These are phyloP conservation scores for Pythium grandisporangium DNA, from an alignment of 352 stramenopile species.

Conservation along the genomic window DNA sequence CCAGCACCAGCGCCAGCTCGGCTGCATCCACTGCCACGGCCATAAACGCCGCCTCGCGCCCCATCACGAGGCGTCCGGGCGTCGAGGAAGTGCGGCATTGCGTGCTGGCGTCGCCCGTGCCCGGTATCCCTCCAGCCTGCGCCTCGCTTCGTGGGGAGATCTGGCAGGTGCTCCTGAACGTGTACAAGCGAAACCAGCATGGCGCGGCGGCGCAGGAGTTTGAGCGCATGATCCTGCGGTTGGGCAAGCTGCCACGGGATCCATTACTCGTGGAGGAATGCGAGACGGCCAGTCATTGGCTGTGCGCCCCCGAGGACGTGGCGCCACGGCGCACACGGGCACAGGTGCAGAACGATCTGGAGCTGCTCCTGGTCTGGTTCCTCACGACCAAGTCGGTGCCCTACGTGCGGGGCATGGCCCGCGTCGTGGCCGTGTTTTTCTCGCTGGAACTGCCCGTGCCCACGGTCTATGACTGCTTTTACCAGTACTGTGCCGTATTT, in stretches of 20 bases:
- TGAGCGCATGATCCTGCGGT: conserved; percentile 51
- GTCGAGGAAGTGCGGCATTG: conserved; percentile 65
- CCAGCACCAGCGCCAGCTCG: background rate
- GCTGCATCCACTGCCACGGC: conserved; percentile 1
- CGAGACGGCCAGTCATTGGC: conserved; percentile 24
- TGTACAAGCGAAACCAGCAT: conserved; percentile 75
- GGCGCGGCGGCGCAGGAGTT: conserved; percentile 60
- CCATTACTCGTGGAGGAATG: conserved; percentile 53
- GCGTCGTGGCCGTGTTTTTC: conserved; percentile 69
- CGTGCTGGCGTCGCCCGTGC: conserved; percentile 32
- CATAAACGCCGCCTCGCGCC: conserved; percentile 15
- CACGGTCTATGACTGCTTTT: conserved; percentile 83
- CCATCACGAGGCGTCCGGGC: conserved; percentile 63
- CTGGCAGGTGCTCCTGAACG: conserved; percentile 76
- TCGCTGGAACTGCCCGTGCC: conserved; percentile 54
- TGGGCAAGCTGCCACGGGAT: conserved; percentile 57
- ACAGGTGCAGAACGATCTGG: conserved; percentile 45
- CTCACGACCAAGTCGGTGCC: conserved; percentile 71
- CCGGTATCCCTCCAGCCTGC: conserved; percentile 40
- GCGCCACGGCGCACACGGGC: too few relatives aligned
- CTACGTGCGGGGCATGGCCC: conserved; percentile 67
- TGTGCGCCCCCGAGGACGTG: conserved; percentile 14
- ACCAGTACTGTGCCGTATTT: conserved; percentile 72
- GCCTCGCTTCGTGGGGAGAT: conserved; percentile 51
- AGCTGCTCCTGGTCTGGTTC: conserved; percentile 76